Base-by-base conservation (phyloP, 1,284 basidiomycete species). In the Moesziomyces globuligerus region DNA sequence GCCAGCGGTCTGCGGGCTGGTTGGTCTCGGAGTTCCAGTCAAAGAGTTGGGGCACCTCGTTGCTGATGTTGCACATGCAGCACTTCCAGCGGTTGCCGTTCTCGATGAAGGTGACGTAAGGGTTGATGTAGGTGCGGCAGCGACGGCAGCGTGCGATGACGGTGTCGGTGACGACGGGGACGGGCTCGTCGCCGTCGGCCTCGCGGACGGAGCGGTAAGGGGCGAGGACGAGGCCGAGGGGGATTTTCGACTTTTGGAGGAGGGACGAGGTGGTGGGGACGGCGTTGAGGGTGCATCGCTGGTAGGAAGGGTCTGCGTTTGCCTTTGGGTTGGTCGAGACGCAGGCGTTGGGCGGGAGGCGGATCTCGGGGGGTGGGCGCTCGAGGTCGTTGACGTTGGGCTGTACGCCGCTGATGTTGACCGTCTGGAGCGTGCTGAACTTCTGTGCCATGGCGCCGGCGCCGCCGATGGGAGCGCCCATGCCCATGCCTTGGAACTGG, bases 11-110 rank as follows among this genome's bases (percentile, higher is more conserved):
- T 7, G 92, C 94, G 15, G 94, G 94, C 84, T 93, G 91, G 82
- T 96, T 97, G 73, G 89, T 90, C 59, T 87, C 88, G 82, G 94
- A 92, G 83, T 98, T 92, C 94, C 95, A 99, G 83, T 99, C 96
- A 81, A 98, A 98, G 52, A 97, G 86, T 81, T 98, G 94, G 8
- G 96, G 96, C 1, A 98, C 95, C 84, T 99, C 96, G 83, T 99
- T 99, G 58, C 92, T 92, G 87, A 98, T 90, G 78, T 91, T 93
- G 84, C 96, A 99, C 93, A 98, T 94, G 85, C 93, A 97, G 64
- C 96, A 99, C 83, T 96, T 92, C 96, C 96, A 98, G 86, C 94
- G 89, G 84, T 94, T 94, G 32, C 96, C 96, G 65, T 94, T 94
- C 82, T 99, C 96, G 81, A 97, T 94, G 83, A 98, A 99, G 75